Evolutionary conservation across 2,329 filamentous ascomycete genomes (phyloP), one percentile per base, ranked within the genome.

Genomic region (Diaporthe capsici): DNA sequence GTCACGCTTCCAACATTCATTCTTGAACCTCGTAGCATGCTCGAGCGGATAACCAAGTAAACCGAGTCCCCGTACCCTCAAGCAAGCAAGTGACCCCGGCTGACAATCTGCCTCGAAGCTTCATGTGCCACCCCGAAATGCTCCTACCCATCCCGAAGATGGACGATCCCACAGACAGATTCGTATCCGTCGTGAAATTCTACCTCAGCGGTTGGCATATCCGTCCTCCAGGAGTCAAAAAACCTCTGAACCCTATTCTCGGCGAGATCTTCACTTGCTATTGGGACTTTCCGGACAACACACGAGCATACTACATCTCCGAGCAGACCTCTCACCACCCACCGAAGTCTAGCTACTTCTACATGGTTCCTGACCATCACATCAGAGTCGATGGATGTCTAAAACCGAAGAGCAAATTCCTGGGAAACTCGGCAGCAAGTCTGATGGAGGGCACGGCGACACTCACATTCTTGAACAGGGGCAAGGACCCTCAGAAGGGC

Each of bases 151-250:
- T 98, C 84, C 91, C 96, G 60, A 87, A 91, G 63, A 94, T 98
- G 80, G 94, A 98, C 71, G 96, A 99, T 82, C 96, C 97, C 1
- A 88, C 95, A 74, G 88, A 96, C 81, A 92, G 97, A 83, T 99
- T 99, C 82, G 92, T 98, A 42, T 94, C 95, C 20, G 97, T 99
- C 68, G 95, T 98, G 82, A 98, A 97, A 85, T 99, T 99, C 85
- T 99, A 99, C 85, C 88, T 99, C 60, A 98, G 95, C 84, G 97
- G 97, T 81, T 99, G 97, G 97, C 97, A 99, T 84, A 98, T 99
- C 83, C 97, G 96, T 85, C 97, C 97, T 82, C 94, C 95, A 80
- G 97, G 97, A 77, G 97, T 99, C 80, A 99, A 99, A 89, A 99
- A 99, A 83, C 97, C 97, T 58, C 88, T 99, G 78, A 99, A 99